Conservation (phyloP, 306 rosid species). For the Vigna angularis region DNA sequence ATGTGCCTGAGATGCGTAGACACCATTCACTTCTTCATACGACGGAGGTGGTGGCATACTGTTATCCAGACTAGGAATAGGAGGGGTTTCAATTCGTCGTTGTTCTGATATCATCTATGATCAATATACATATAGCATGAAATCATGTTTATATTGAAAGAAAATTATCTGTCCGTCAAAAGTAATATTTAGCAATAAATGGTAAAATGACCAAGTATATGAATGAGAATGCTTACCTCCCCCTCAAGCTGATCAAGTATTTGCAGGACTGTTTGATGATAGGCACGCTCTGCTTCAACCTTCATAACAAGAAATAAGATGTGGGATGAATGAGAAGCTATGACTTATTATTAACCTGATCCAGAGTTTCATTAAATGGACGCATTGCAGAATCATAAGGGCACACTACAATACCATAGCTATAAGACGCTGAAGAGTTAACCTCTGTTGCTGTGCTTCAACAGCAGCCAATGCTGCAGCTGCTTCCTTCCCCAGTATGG, state of each 20-base stretch:
- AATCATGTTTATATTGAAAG: conserved; percentile 38
- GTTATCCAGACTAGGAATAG: conserved; percentile 68
- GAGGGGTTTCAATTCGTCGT: conserved; percentile 92
- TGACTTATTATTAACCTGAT: conserved; percentile 22
- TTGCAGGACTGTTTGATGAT: conserved; percentile 88
- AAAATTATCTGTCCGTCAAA: conserved; percentile 9
- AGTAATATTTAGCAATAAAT: conserved; percentile 32
- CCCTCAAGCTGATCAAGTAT: conserved; percentile 95
- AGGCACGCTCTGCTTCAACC: conserved; percentile 93
- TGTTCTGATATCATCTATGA: conserved; percentile 86
- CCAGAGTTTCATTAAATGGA: conserved; percentile 34
- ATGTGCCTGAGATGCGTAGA: conserved; percentile 70
- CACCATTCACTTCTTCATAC: conserved; percentile 87
- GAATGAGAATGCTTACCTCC: conserved; percentile 62
- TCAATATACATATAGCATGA: conserved; percentile 36
- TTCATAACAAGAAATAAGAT: conserved; percentile 50
- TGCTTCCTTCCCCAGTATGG: conserved; percentile 95
- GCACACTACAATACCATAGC: conserved; percentile 70
- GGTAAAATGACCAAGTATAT: conserved; percentile 20
- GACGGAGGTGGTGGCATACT: conserved; percentile 87
- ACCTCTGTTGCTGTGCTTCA: conserved; percentile 97
- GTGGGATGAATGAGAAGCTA: conserved; percentile 19
- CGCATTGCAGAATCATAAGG: conserved; percentile 22
- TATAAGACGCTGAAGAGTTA: conserved; percentile 95
- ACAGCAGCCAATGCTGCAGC: conserved; percentile 99